Evolutionary conservation across 495 filamentous ascomycete species (phyloP).

Genomic region (Ramalina intermedia): DNA sequence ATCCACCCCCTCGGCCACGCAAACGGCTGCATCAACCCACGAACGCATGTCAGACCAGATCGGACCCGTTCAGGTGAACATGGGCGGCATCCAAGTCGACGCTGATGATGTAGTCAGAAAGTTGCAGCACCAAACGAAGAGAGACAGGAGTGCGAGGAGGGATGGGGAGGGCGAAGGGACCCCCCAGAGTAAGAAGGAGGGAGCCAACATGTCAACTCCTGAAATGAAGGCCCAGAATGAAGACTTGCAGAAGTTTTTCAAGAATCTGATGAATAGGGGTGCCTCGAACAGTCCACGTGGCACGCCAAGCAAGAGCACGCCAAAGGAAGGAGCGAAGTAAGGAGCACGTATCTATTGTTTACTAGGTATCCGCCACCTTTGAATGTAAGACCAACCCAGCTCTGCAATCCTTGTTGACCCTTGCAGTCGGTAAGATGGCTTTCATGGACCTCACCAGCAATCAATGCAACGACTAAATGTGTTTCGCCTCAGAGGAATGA

Average conservation of each 20-base stretch:
- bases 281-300: constrained; percentile 10
- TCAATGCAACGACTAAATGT: too few species aligned
- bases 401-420: too few species aligned
- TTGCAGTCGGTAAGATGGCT: too few species aligned
- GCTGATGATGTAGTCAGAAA: constrained; percentile 88
- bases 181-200: background rate
- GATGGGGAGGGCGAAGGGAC: constrained; percentile 1
- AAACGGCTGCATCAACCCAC: constrained; percentile 3
- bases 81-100: constrained; percentile 93
- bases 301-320: constrained; percentile 5
- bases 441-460: too few species aligned
- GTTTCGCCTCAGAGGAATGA: too few species aligned
- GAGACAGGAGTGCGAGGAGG: background rate
- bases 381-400: too few species aligned
- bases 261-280: constrained; percentile 44
- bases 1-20: constrained; percentile 20
- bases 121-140: constrained; percentile 38
- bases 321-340: constrained; percentile 7
- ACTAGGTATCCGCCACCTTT: too few species aligned
- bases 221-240: constrained; percentile 54
- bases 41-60: constrained; percentile 74
- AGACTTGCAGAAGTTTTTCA: constrained; percentile 53
- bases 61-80: constrained; percentile 91
- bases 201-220: constrained; percentile 18
- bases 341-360: too few species aligned